Percentiles rank a stretch among this genome's conserved stretches.
Evolutionary conservation across 192 early-diverging fungal genomes (phyloP).

Genomic region (Phycomyces blakesleeanus): DNA sequence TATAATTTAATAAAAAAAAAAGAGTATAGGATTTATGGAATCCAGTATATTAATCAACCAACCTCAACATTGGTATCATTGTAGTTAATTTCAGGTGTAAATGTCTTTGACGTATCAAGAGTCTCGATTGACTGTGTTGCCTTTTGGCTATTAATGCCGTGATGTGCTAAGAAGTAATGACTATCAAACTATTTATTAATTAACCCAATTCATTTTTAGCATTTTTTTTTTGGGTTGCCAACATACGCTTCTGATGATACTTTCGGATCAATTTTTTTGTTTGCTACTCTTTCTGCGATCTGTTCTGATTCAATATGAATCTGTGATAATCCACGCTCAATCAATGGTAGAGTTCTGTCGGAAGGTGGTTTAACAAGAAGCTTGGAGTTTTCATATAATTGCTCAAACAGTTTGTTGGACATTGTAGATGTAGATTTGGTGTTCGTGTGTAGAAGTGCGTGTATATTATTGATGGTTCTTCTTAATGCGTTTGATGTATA

Average conservation of each 20-base stretch:
- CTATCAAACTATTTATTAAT: background rate
- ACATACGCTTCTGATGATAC: background rate
- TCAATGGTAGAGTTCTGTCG: background rate
- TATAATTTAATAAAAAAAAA: too few species aligned
- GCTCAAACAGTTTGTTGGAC: background rate
- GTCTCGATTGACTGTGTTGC: background rate
- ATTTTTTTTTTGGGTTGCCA: too few species aligned
- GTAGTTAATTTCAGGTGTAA: background rate
- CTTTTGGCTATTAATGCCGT: slow-evolving; percentile 10
- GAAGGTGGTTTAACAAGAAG: background rate
- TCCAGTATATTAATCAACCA: background rate
- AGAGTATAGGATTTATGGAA: too few species aligned
- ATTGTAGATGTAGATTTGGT: background rate
- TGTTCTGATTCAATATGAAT: background rate
- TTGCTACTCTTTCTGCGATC: background rate
- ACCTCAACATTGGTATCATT: slow-evolving; percentile 14
- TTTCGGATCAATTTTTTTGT: too few species aligned
- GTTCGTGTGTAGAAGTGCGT: too few species aligned
- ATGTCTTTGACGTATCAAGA: background rate
- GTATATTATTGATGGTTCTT: too few species aligned
- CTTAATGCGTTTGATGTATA: too few species aligned
- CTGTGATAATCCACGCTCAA: background rate
- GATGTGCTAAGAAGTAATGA: slow-evolving; percentile 12
- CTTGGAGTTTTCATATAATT: slow-evolving; percentile 1
- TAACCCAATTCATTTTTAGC: too few species aligned